phyloP scores from a whole-genome alignment of 2,329 filamentous ascomycete species.

The Tothia fuscella region DNA sequence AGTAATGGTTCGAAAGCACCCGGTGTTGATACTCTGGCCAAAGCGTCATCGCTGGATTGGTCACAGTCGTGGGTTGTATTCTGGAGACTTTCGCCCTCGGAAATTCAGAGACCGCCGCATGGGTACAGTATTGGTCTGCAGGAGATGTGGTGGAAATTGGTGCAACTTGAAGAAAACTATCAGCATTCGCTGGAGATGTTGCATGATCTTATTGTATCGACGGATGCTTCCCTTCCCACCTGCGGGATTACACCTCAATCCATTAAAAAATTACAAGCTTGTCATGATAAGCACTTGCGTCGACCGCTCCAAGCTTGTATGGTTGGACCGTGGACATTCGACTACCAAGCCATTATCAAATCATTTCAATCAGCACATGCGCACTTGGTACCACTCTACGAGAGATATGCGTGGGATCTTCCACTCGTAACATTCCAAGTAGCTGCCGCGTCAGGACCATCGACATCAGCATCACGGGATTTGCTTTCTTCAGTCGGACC shows the following conservation, averaged over 20 bases:
- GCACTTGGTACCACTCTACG: slow-evolving; percentile 1
- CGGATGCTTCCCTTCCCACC: neutral
- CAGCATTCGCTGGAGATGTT: neutral
- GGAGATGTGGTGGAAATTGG: slow-evolving; percentile 4
- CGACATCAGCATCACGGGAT: slow-evolving; percentile 2
- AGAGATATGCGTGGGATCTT: slow-evolving; percentile 4
- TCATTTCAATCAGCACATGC: slow-evolving; percentile 1
- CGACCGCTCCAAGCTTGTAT: slow-evolving; percentile 2
- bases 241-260: slow-evolving; percentile 2
- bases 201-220: neutral
- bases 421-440: slow-evolving; percentile 4
- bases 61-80: neutral
- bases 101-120: neutral
- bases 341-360: slow-evolving; percentile 2
- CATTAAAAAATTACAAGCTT: neutral
- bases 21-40: neutral
- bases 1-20: neutral
- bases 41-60: neutral
- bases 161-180: slow-evolving; percentile 2
- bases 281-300: slow-evolving; percentile 2
- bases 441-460: slow-evolving; percentile 1
- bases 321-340: slow-evolving; percentile 4
- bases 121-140: neutral
- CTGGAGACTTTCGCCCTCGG: neutral
- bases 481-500: slow-evolving; percentile 4